Conservation (phyloP, 352 stramenopile species). For the Thalassiosira mediterranea region DNA sequence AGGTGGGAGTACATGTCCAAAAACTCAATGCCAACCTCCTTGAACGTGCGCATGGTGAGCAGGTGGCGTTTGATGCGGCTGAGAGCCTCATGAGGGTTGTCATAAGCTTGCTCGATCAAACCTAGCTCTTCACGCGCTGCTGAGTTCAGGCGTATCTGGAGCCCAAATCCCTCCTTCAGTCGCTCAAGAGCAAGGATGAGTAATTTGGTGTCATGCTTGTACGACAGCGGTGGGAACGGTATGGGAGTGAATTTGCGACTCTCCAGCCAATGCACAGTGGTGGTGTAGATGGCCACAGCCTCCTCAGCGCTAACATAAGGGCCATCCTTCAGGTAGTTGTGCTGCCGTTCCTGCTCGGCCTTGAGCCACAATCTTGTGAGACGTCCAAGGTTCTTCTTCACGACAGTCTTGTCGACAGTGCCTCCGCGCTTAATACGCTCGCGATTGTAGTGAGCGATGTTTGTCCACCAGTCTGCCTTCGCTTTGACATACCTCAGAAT, state of each 20-base stretch:
- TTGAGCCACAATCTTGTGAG: slow-evolving; percentile 99
- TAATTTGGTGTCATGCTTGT: slow-evolving; percentile 99
- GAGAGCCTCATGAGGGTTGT: slow-evolving; percentile 96
- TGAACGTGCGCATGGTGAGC: slow-evolving; percentile 99
- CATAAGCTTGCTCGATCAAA: slow-evolving; percentile 98
- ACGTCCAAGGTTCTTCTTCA: slow-evolving; percentile 99
- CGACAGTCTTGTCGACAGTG: slow-evolving; percentile 99
- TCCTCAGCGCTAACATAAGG: slow-evolving; percentile 99
- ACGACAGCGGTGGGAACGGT: slow-evolving; percentile 98
- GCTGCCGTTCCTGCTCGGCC: slow-evolving; percentile 99
- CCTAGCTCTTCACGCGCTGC: slow-evolving; percentile 97
- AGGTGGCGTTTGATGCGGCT: slow-evolving; percentile 99
- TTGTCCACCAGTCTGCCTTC: slow-evolving; percentile 98
- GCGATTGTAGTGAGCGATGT: slow-evolving; percentile 99
- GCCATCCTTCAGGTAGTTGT: slow-evolving; percentile 98
- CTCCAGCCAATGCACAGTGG: slow-evolving; percentile 99
- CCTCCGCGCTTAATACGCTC: slow-evolving; percentile 99
- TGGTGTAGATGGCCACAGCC: slow-evolving; percentile 99
- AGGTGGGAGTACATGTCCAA: slow-evolving; percentile 99
- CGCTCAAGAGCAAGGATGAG: slow-evolving; percentile 98
- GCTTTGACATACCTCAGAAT: slow-evolving; percentile 99
- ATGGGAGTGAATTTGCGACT: slow-evolving; percentile 99
- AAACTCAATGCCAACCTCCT: slow-evolving; percentile 99
- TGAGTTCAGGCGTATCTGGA: slow-evolving; percentile 97
- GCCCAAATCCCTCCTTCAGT: slow-evolving; percentile 98